These are phyloP conservation scores for Penicillium ochrochloron DNA, from an alignment of 495 filamentous ascomycete species.

Conservation along the genomic window DNA sequence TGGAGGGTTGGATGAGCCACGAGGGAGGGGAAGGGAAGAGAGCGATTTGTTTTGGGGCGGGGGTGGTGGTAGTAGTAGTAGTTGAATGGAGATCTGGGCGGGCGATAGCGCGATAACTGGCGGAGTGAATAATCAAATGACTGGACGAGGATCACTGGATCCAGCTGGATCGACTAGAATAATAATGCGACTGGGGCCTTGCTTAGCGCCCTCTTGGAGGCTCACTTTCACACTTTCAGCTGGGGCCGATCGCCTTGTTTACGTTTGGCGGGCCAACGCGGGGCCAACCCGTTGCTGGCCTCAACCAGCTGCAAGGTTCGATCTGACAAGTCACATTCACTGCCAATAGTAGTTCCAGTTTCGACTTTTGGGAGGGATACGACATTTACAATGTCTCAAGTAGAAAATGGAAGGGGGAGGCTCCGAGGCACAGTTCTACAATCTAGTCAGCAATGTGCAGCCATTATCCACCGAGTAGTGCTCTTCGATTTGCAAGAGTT, in stretches of 20 bases:
- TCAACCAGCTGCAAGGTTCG: slow-evolving; percentile 26
- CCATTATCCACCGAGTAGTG: background rate
- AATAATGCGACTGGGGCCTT: background rate
- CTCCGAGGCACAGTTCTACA: background rate
- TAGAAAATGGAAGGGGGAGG: background rate
- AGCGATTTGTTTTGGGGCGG: slow-evolving; percentile 30
- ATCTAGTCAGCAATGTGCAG: background rate
- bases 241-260: slow-evolving; percentile 21
- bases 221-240: slow-evolving; percentile 10
- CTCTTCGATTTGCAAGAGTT: background rate
- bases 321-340: slow-evolving; percentile 26
- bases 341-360: background rate
- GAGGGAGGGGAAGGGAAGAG: slow-evolving; percentile 15
- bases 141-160: background rate
- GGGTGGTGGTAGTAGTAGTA: slow-evolving; percentile 25
- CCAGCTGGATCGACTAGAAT: background rate
- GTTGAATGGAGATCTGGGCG: slow-evolving; percentile 18
- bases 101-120: slow-evolving; percentile 38
- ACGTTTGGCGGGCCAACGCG: slow-evolving; percentile 34
- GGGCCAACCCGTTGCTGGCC: slow-evolving; percentile 26
- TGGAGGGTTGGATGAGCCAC: slow-evolving; percentile 15
- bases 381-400: background rate
- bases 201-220: slow-evolving; percentile 25
- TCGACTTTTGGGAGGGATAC: background rate
- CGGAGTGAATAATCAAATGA: background rate